Conservation (phyloP, 768 basidiomycete species). For the Russula compacta region DNA sequence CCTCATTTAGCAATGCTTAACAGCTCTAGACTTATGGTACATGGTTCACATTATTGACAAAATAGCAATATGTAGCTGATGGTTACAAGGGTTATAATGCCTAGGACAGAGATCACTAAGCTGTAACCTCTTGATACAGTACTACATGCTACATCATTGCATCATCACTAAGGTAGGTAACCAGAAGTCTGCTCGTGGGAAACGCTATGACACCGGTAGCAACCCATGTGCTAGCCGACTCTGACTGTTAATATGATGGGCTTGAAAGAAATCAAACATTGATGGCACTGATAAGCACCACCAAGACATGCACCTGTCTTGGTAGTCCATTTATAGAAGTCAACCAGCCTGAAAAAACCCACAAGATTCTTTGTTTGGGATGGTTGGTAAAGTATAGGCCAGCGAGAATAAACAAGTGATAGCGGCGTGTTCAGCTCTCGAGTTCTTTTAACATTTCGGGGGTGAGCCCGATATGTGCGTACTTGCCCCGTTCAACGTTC, state of each 20-base stretch:
- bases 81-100: not conserved
- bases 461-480: conserved; percentile 1
- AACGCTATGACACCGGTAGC: not conserved
- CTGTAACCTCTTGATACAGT: not conserved
- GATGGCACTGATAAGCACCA: not conserved
- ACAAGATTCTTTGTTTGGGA: not conserved
- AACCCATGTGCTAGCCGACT: not conserved
- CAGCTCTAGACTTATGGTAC: not conserved
- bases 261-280: not conserved
- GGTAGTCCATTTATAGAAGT: not conserved
- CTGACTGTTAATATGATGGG: not conserved
- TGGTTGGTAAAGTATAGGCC: not conserved
- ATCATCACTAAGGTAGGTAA: not conserved
- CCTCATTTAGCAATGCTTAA: not conserved
- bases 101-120: not conserved
- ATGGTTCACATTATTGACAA: not conserved
- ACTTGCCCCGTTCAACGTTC: not conserved
- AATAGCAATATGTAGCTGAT: not conserved
- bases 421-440: not conserved
- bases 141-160: not conserved
- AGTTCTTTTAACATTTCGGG: conserved; percentile 1
- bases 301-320: not conserved
- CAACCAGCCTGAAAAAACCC: not conserved
- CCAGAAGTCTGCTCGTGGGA: not conserved
- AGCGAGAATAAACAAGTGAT: no score